Conservation (phyloP, 148 eudicot genomes). For the Persicaria maculosa region DNA sequence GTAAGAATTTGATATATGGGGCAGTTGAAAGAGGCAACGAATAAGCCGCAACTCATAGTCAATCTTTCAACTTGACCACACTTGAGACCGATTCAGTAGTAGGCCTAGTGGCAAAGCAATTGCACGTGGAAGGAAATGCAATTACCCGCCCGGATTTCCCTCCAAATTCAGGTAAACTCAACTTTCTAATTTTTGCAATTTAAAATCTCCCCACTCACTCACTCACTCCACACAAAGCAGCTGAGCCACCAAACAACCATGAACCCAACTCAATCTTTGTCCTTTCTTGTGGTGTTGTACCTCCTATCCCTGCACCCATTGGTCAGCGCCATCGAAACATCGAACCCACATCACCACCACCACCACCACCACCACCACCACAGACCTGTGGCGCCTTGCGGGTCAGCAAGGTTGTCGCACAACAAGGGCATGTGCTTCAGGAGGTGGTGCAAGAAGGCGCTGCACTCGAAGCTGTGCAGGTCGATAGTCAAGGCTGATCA, state of each 20-base stretch:
- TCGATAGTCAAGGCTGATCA: not conserved
- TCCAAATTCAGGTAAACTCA: not conserved
- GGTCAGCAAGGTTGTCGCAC: too few relatives aligned
- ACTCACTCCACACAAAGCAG: too few relatives aligned
- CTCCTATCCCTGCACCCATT: not conserved
- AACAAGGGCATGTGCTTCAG: not conserved
- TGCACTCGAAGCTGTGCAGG: not conserved
- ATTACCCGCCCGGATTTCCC: not conserved
- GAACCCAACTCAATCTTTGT: not conserved
- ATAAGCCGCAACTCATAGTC: not conserved
- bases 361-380: not conserved
- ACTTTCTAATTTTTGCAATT: not conserved
- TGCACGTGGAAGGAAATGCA: too few relatives aligned
- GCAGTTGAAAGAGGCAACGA: not conserved
- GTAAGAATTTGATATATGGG: not conserved
- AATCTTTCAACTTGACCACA: too few relatives aligned
- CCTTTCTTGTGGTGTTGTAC: not conserved
- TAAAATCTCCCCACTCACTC: not conserved
- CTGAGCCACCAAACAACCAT: not conserved
- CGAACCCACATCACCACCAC: not conserved
- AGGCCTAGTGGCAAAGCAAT: too few relatives aligned
- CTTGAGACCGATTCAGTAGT: too few relatives aligned
- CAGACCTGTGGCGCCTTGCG: not conserved
- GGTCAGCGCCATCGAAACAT: too few relatives aligned
- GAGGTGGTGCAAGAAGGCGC: constrained; percentile 2